phyloP scores from a whole-genome alignment of 176 grass and related monocot species.

The Tuctoria greenei region DNA sequence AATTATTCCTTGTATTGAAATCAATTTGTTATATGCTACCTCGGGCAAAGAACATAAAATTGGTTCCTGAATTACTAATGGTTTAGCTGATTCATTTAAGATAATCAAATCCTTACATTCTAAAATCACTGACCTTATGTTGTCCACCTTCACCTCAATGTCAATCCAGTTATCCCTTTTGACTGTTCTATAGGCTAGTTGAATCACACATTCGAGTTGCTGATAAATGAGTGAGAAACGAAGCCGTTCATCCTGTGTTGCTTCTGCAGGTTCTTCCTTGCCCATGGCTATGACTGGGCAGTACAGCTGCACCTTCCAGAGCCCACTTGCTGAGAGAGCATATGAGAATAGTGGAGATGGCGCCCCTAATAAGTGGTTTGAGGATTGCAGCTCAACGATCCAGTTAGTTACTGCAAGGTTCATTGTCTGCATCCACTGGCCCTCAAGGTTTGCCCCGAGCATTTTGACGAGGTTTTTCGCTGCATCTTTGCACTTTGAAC shows the following conservation, averaged over 20 bases:
- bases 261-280: constrained; percentile 55
- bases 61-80: background rate
- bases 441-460: constrained; percentile 79
- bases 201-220: constrained; percentile 85
- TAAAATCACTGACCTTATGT: constrained; percentile 71
- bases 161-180: constrained; percentile 71
- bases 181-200: constrained; percentile 69
- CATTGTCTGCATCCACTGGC: constrained; percentile 79
- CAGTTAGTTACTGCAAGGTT: constrained; percentile 82
- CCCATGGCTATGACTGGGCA: constrained; percentile 81
- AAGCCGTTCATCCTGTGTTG: constrained; percentile 73
- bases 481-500: constrained; percentile 54
- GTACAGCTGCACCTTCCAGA: constrained; percentile 94
- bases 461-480: constrained; percentile 61
- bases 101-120: constrained; percentile 22
- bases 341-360: constrained; percentile 64
- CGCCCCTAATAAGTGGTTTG: constrained; percentile 30
- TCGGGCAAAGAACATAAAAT: background rate
- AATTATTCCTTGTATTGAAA: background rate
- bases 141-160: constrained; percentile 79
- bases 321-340: constrained; percentile 54
- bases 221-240: constrained; percentile 79
- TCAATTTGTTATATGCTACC: background rate
- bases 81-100: constrained; percentile 12
- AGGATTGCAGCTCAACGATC: constrained; percentile 63